phyloP scores from a whole-genome alignment of 2,329 filamentous ascomycete genomes.

The Aureobasidium musti region DNA sequence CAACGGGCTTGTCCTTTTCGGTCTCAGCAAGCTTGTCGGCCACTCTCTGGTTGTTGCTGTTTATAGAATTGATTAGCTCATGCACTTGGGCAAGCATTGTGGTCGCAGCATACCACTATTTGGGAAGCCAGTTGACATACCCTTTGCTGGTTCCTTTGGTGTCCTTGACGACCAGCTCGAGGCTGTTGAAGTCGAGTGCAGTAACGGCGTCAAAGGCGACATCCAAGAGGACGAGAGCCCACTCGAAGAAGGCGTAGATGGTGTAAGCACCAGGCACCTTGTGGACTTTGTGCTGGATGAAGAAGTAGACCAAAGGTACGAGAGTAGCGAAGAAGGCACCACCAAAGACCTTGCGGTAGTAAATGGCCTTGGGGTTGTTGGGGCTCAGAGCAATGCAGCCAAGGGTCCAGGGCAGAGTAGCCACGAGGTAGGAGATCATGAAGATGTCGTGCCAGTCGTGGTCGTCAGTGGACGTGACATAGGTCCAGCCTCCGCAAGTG shows the following conservation, averaged over 20 bases:
- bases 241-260: constrained; percentile 96
- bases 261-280: constrained; percentile 94
- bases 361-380: constrained; percentile 76
- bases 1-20: constrained; percentile 69
- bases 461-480: constrained; percentile 96
- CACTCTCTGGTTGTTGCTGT: constrained; percentile 51
- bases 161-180: constrained; percentile 87
- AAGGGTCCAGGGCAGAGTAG: constrained; percentile 91
- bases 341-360: constrained; percentile 84
- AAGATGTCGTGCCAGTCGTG: constrained; percentile 99
- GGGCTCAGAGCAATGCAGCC: constrained; percentile 89
- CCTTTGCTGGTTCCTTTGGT: constrained; percentile 89
- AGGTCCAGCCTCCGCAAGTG: constrained; percentile 97
- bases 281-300: constrained; percentile 98
- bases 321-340: constrained; percentile 86
- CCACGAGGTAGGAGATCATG: constrained; percentile 97
- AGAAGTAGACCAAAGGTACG: constrained; percentile 90
- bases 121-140: constrained; percentile 97
- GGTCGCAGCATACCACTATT: constrained; percentile 54
- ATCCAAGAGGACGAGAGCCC: constrained; percentile 91
- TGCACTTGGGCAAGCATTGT: not conserved
- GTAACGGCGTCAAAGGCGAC: constrained; percentile 96
- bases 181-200: constrained; percentile 82
- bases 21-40: constrained; percentile 39
- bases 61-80: not conserved